Evolutionary conservation across 805 yeast genomes (phyloP).

Genomic region (Priceomyces haplophilus): DNA sequence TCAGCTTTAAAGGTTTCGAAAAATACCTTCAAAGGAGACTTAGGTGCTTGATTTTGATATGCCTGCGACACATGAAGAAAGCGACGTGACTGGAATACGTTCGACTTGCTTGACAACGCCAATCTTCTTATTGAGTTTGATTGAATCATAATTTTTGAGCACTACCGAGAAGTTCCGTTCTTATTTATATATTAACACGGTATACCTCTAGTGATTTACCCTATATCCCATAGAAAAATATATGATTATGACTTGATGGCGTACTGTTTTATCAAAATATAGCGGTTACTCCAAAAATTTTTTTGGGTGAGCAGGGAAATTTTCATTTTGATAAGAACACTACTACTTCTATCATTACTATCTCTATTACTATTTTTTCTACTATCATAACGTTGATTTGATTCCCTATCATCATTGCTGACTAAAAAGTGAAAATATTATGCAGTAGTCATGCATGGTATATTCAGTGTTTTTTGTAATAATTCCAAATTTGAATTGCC

Average conservation of each 20-base stretch:
- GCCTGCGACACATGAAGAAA: constrained; percentile 16
- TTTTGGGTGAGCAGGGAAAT: constrained; percentile 1
- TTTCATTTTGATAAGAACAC: constrained; percentile 8
- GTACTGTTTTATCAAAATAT: neutral
- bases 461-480: neutral
- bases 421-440: too few relatives aligned
- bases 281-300: neutral
- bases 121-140: neutral
- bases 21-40: constrained; percentile 88
- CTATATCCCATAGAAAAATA: neutral
- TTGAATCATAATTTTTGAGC: neutral
- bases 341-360: neutral
- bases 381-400: too few relatives aligned
- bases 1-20: constrained; percentile 88
- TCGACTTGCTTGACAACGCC: neutral
- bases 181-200: neutral
- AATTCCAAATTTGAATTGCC: constrained; percentile 9
- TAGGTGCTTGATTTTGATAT: constrained; percentile 29
- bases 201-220: neutral
- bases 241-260: neutral
- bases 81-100: constrained; percentile 7
- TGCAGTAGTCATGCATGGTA: too few relatives aligned
- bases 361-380: too few relatives aligned
- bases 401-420: too few relatives aligned
- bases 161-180: neutral